Evolutionary conservation across 1,284 basidiomycete species (phyloP), one percentile per base, ranked within the genome.

Genomic region (Apiotrichum porosum): DNA sequence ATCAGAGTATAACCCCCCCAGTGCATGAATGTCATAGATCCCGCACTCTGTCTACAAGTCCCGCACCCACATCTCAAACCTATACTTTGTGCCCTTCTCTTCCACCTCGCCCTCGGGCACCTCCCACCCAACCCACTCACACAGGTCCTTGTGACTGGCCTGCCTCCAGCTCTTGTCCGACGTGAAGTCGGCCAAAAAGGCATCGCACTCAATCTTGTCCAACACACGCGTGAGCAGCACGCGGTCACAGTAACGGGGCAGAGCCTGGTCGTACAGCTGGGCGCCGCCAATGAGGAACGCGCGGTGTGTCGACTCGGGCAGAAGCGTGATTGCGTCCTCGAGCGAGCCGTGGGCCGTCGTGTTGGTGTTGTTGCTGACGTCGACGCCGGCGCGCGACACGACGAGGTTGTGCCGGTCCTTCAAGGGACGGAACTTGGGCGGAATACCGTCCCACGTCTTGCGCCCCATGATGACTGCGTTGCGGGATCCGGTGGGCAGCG

Each of bases 381-480:
- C 73, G 59, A 71, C 50, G 13, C 84, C 85, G 23, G 77, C 82
- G 24, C 81, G 77, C 58, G 83, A 90, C 30, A 97, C 77, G 30
- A 99, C 83, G 14, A 94, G 71, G 67, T 98, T 99, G 52, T 81
- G 57, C 33, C 95, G 78, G 26, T 80, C 81, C 36, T 80, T 77
- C 22, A 99, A 77, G 3, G 95, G 95, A 53, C 88, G 80, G 74
- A 88, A 90, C 69, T 83, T 88, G 8, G 67, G 60, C n/a, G 95
- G 94, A 51, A 99, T 98, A 68, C 88, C 90, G 71, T 95, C 89
- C 95, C 95, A 99, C 17, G 92, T 97, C 64, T 90, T 93, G 40
- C 93, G 79, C 6, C 95, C 95, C 95, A 99, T 98, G 50, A 98
- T 77, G 31, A 97, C 85, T 2, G 82, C 83, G 71, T 98, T 98